These are phyloP conservation scores for Yamadazyma kanchanaburiensis DNA, from an alignment of 1,139 yeast genomes.

Conservation along the genomic window DNA sequence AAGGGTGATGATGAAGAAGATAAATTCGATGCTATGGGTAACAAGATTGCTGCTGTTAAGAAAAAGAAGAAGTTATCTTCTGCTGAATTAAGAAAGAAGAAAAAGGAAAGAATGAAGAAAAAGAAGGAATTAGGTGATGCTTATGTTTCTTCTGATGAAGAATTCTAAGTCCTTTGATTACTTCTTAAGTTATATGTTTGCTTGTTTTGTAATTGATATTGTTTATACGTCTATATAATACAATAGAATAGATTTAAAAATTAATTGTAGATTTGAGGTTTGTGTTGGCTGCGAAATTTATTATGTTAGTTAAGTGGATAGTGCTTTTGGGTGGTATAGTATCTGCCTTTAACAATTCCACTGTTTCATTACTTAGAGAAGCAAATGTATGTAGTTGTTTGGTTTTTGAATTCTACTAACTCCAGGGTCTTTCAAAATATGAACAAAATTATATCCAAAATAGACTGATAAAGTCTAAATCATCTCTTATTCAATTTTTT, in stretches of 20 bases:
- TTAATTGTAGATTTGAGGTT: not conserved
- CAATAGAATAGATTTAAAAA: conserved; percentile 13
- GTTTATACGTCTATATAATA: conserved; percentile 16
- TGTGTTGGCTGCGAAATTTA: conserved; percentile 7
- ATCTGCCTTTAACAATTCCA: too few species aligned
- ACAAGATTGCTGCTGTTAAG: conserved; percentile 95
- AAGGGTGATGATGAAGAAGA: conserved; percentile 98
- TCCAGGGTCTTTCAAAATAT: conserved; percentile 19
- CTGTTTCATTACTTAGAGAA: too few species aligned
- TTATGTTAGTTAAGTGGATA: not conserved
- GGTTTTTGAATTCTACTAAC: conserved; percentile 8
- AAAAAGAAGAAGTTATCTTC: conserved; percentile 97
- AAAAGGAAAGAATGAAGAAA: conserved; percentile 99
- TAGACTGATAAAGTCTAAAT: conserved; percentile 29
- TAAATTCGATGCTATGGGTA: conserved; percentile 99
- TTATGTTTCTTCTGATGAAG: conserved; percentile 94
- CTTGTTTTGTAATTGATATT: conserved; percentile 14
- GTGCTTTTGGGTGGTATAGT: too few species aligned
- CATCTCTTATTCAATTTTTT: conserved; percentile 31
- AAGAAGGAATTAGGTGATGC: conserved; percentile 99
- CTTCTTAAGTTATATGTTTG: conserved; percentile 13
- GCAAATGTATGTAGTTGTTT: conserved; percentile 29
- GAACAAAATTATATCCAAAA: conserved; percentile 37
- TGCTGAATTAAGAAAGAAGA: conserved; percentile 99
- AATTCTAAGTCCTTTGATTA: conserved; percentile 24